Evolutionary conservation across 805 yeast genomes (phyloP).

Genomic region (Lachancea lanzarotensis): DNA sequence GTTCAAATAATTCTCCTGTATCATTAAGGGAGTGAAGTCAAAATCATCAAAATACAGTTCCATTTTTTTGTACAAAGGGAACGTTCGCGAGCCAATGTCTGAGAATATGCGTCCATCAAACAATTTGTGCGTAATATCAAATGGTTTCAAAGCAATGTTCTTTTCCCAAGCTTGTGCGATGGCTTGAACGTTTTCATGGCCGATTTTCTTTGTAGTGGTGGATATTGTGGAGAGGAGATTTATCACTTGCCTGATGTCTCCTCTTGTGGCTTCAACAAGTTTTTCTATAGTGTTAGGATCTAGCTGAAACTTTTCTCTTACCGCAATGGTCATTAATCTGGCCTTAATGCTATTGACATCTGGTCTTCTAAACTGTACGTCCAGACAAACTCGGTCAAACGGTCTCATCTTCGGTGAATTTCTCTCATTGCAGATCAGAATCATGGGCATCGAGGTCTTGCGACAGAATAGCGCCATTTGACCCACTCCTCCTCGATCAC

Average conservation of each 20-base stretch:
- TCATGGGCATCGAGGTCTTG: slow-evolving; percentile 82
- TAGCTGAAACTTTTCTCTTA: slow-evolving; percentile 70
- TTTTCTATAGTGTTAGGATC: slow-evolving; percentile 79
- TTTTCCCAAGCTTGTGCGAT: slow-evolving; percentile 76
- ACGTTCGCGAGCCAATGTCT: slow-evolving; percentile 37
- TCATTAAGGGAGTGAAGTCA: slow-evolving; percentile 91
- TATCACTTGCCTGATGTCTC: slow-evolving; percentile 92
- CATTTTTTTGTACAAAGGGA: slow-evolving; percentile 70
- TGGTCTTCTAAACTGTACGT: slow-evolving; percentile 84
- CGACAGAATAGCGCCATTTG: slow-evolving; percentile 83
- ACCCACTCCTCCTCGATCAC: slow-evolving; percentile 98
- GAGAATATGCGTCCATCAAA: slow-evolving; percentile 57
- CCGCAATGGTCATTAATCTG: slow-evolving; percentile 84
- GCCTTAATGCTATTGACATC: slow-evolving; percentile 73
- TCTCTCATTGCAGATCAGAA: slow-evolving; percentile 89
- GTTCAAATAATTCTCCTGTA: slow-evolving; percentile 82
- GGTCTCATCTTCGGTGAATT: slow-evolving; percentile 93
- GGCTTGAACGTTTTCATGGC: slow-evolving; percentile 51
- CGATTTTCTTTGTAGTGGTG: slow-evolving; percentile 56
- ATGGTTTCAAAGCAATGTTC: slow-evolving; percentile 84
- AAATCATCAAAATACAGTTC: slow-evolving; percentile 90
- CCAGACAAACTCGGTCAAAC: slow-evolving; percentile 75
- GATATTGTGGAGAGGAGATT: slow-evolving; percentile 82
- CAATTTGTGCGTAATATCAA: slow-evolving; percentile 72
- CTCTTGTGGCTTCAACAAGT: slow-evolving; percentile 74